Evolutionary conservation across 805 yeast species (phyloP).

Genomic region (Saturnispora sanitii): DNA sequence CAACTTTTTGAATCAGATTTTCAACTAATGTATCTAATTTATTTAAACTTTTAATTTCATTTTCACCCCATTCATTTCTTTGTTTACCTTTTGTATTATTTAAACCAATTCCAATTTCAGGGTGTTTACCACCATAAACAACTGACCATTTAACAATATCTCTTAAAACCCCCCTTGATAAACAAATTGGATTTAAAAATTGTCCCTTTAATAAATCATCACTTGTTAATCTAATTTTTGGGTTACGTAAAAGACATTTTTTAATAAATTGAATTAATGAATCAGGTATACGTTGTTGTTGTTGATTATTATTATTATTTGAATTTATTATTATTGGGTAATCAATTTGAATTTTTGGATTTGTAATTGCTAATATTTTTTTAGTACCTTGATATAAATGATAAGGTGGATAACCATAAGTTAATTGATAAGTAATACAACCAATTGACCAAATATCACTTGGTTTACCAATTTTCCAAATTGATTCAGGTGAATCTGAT

Average conservation of each 20-base stretch:
- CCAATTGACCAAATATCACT: constrained; percentile 99
- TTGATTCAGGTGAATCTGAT: constrained; percentile 18
- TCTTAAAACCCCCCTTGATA: constrained; percentile 53
- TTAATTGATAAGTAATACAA: constrained; percentile 90
- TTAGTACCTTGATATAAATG: constrained; percentile 69
- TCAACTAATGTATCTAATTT: constrained; percentile 9
- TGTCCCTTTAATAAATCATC: constrained; percentile 49
- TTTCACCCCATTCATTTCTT: not conserved
- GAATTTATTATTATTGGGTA: constrained; percentile 43
- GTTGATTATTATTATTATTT: too few species aligned
- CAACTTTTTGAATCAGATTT: constrained; percentile 9
- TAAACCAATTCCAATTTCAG: constrained; percentile 11
- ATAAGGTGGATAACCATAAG: constrained; percentile 89
- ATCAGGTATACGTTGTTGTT: constrained; percentile 20
- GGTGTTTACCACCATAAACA: constrained; percentile 49
- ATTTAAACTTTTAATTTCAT: constrained; percentile 2
- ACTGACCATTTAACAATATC: constrained; percentile 73
- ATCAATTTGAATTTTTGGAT: constrained; percentile 62
- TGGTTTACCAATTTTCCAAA: constrained; percentile 83
- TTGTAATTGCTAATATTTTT: constrained; percentile 74
- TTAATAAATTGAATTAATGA: constrained; percentile 57
- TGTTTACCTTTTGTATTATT: not conserved
- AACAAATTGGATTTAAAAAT: constrained; percentile 67
- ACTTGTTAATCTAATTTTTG: constrained; percentile 54
- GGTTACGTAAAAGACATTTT: constrained; percentile 63